Base-by-base conservation (phyloP, 345 rosid species). In the Arabis alpina region DNA sequence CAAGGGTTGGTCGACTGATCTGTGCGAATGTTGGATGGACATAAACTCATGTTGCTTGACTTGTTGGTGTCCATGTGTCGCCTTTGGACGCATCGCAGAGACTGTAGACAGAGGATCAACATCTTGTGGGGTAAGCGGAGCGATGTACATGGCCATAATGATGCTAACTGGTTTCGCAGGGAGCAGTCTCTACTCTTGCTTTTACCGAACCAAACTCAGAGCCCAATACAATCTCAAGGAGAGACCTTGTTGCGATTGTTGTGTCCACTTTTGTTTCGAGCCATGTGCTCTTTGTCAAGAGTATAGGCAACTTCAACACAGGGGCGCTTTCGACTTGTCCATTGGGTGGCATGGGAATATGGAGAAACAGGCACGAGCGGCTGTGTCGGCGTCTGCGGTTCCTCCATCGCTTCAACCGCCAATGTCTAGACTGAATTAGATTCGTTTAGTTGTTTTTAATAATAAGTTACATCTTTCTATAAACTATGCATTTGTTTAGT, bases 331-430 rank as follows among this genome's bases (percentile, higher is more conserved):
- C 6, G 80, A 77, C 57, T 59, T 77, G 77, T 60, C 74, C 28
- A 66, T 77, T 10, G 80, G 97, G 23, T 87, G 96, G 97, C 87
- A 89, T 49, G 97, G 86, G 37, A 89, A 87, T 66, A 58, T 87
- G 85, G 86, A 82, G 51, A 73, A 85, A 81, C 84, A 77, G 36
- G 78, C 72, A 43, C 70, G 86, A 56, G 6, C 54, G 2, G 69
- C 77, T 39, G 52, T 45, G 12, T 8, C 30, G 34, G 50, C 42
- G 8, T 14, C 65, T 64, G 27, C 51, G 44, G 36, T 28, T 66
- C 83, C 80, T 66, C 90, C 92, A 3, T 3, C 61, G 24, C 19
- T 76, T 42, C 83, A 84, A 62, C 64, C 54, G 27, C 78, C 74
- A 34, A 88, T 85, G 87, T 51, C 28, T 3, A 80, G 87, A 49